Conservation (phyloP, 345 rosid species). For the Boechera stricta region DNA sequence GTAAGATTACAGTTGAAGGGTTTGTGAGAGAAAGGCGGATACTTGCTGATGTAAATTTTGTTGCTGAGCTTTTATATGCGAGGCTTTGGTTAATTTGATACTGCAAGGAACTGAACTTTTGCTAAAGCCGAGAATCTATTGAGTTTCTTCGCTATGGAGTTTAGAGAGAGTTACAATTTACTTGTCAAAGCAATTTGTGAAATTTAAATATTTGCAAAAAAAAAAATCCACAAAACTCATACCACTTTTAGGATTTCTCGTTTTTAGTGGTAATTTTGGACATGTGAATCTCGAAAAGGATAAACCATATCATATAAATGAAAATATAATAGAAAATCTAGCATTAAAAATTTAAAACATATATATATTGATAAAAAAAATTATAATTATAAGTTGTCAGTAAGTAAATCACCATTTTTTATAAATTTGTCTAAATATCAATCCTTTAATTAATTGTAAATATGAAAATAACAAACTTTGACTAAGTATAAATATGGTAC, state of each 20-base stretch:
- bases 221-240: neutral
- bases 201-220: neutral
- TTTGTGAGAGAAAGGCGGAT: too few relatives aligned
- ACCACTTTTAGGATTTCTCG: constrained; percentile 39
- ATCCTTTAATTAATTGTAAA: neutral
- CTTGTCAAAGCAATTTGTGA: too few relatives aligned
- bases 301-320: neutral
- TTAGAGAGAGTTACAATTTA: too few relatives aligned
- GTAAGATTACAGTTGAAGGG: too few relatives aligned
- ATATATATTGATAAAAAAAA: neutral
- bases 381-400: neutral
- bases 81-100: too few relatives aligned
- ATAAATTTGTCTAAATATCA: neutral
- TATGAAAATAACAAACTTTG: neutral
- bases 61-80: too few relatives aligned
- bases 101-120: too few relatives aligned
- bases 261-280: neutral
- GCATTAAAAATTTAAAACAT: neutral
- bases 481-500: neutral
- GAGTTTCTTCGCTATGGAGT: too few relatives aligned
- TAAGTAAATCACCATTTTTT: neutral
- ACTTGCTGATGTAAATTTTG: too few relatives aligned
- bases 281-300: neutral
- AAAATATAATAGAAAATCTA: neutral
- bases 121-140: too few relatives aligned